phyloP scores from a whole-genome alignment of 345 rosid genomes.

The Streptanthus diversifolius region DNA sequence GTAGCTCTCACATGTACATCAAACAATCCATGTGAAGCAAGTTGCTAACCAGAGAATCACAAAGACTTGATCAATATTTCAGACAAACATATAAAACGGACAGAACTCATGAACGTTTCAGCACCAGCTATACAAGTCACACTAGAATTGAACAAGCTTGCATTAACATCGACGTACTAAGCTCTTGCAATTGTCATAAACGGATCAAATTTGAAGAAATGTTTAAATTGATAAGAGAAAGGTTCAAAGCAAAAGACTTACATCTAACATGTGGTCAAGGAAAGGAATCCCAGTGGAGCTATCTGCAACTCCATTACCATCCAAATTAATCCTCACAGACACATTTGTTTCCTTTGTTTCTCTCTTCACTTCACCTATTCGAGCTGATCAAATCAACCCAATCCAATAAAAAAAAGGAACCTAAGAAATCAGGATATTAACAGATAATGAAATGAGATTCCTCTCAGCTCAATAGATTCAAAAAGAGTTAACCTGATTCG shows the following conservation, averaged over 20 bases:
- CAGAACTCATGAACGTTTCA: not conserved
- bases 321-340: conserved; percentile 64
- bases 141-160: not conserved
- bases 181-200: not conserved
- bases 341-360: conserved; percentile 83
- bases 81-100: not conserved
- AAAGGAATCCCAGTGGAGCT: conserved; percentile 71
- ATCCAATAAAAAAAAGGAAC: not conserved
- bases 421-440: not conserved
- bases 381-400: conserved; percentile 19
- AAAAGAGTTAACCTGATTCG: conserved; percentile 2
- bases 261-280: conserved; percentile 92
- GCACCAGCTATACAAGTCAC: not conserved
- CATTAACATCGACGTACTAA: not conserved
- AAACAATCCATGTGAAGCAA: conserved; percentile 86
- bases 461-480: not conserved
- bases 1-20: conserved; percentile 84
- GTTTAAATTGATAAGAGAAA: no score
- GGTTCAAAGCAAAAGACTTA: not conserved
- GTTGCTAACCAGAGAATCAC: conserved; percentile 51
- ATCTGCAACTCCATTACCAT: conserved; percentile 75
- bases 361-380: conserved; percentile 77
- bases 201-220: not conserved
- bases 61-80: not conserved
- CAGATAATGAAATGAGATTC: not conserved